These are phyloP conservation scores for Aspergillus proliferans DNA, from an alignment of 2,329 filamentous ascomycete genomes.

Conservation along the genomic window DNA sequence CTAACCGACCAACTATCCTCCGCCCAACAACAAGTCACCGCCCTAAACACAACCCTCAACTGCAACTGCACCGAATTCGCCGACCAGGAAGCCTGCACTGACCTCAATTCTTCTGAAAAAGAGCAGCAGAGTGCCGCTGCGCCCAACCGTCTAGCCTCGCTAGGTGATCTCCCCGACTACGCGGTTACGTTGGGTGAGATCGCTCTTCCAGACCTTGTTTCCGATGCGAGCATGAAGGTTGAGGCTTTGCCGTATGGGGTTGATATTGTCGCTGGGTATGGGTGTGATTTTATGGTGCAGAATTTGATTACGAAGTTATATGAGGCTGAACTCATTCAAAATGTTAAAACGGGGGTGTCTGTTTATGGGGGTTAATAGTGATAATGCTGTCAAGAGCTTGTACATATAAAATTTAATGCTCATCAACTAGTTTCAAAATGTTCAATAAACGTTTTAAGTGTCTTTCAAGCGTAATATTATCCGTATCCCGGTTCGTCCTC, in stretches of 20 bases:
- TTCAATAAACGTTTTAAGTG: too few species aligned
- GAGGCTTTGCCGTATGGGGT: constrained; percentile 8
- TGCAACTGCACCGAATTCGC: background rate
- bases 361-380: background rate
- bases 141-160: background rate
- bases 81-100: background rate
- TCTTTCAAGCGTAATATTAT: too few species aligned
- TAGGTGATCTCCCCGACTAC: background rate
- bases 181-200: background rate
- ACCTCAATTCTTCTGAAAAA: background rate
- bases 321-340: constrained; percentile 3
- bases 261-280: constrained; percentile 6
- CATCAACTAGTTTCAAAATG: too few species aligned
- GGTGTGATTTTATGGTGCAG: constrained; percentile 12
- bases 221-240: background rate
- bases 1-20: background rate
- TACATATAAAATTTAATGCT: too few species aligned
- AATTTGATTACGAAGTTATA: constrained; percentile 8
- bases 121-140: background rate
- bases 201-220: background rate
- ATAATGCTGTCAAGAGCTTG: too few species aligned
- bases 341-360: constrained; percentile 4
- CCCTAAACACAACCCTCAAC: background rate
- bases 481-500: too few species aligned
- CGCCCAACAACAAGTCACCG: background rate